phyloP scores from a whole-genome alignment of 257 asterid species.

The Scutellaria minor region DNA sequence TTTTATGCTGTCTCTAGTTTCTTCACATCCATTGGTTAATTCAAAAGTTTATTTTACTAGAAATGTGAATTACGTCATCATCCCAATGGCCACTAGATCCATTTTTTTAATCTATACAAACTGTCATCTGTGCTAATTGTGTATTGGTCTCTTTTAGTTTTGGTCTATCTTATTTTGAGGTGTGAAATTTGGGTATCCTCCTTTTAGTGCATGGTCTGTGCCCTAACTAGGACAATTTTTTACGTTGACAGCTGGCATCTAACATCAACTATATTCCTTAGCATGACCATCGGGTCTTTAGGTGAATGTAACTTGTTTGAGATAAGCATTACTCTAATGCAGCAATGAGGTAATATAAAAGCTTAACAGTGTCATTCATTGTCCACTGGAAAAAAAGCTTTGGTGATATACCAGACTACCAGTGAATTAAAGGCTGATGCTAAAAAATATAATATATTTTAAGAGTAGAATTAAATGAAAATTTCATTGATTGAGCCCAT shows the following conservation, averaged over 20 bases:
- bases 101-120: neutral
- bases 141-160: neutral
- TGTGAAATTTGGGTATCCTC: slow-evolving; percentile 14
- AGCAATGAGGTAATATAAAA: neutral
- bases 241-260: neutral
- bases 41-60: neutral
- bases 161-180: slow-evolving; percentile 20
- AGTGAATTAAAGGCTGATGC: slow-evolving; percentile 23
- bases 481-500: slow-evolving; percentile 10
- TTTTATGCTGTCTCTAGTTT: neutral
- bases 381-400: slow-evolving; percentile 5
- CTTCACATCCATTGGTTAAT: neutral
- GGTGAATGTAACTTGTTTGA: slow-evolving; percentile 24
- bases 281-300: slow-evolving; percentile 19
- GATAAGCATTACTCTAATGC: slow-evolving; percentile 3
- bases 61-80: neutral
- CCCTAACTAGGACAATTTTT: neutral
- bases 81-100: neutral
- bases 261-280: neutral
- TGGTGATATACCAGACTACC: neutral
- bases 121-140: neutral
- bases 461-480: slow-evolving; percentile 20
- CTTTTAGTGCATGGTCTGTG: slow-evolving; percentile 14
- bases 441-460: neutral
- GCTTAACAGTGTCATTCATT: slow-evolving; percentile 11